A percentile compares a stretch with the other conserved stretches of the same genome.
Conservation (phyloP, 495 filamentous ascomycete species). For the Xylaria bambusicola region DNA sequence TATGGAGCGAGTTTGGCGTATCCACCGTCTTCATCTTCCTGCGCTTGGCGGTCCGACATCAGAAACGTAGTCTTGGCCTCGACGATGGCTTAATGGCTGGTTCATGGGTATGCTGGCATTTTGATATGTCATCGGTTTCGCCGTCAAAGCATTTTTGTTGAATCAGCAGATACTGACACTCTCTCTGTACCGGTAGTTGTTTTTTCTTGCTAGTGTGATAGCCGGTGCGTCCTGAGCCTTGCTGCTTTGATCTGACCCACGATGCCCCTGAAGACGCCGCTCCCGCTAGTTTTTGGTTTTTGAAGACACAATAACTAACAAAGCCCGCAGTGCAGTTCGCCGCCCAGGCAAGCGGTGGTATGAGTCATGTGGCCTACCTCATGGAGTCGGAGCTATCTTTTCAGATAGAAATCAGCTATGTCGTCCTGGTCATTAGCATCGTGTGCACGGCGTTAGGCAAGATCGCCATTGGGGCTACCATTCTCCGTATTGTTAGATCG, state of each 20-base stretch:
- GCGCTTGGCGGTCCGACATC: neutral
- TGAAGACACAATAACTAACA: no score
- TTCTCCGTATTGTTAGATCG: conserved; percentile 4
- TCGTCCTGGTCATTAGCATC: conserved; percentile 4
- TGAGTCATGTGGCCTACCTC: neutral
- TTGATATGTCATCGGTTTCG: neutral
- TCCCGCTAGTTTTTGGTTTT: no score
- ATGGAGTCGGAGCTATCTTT: neutral
- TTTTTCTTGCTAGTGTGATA: no score
- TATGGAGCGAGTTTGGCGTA: conserved; percentile 5
- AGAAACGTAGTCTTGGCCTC: neutral
- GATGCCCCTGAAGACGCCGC: no score
- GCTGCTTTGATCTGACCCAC: no score
- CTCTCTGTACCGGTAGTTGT: no score
- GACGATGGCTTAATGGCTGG: conserved; percentile 8
- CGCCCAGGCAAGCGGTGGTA: no score
- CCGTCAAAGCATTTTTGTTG: neutral
- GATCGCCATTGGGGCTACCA: conserved; percentile 1
- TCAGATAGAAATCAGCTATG: neutral
- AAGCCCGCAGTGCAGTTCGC: no score
- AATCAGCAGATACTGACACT: no score
- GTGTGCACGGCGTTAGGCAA: conserved; percentile 8
- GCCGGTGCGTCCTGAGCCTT: no score
- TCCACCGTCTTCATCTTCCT: conserved; percentile 5
- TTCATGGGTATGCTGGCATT: conserved; percentile 8